phyloP scores from a whole-genome alignment of 805 yeast genomes.

The Candida nanaspora region DNA sequence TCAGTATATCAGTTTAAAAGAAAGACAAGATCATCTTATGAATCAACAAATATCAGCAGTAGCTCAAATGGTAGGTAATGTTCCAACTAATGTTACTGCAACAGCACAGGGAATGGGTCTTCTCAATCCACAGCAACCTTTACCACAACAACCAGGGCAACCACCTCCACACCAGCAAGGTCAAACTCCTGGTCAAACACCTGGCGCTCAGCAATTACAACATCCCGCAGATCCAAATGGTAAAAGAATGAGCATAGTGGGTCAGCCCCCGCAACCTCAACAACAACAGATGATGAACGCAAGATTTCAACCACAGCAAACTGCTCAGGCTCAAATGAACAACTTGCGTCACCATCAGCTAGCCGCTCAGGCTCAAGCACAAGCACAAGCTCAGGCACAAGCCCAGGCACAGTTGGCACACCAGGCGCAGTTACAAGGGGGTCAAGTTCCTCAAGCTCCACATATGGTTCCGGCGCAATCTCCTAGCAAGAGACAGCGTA shows the following conservation, averaged over 20 bases:
- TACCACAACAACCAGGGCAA: constrained; percentile 1
- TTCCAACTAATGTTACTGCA: constrained; percentile 12
- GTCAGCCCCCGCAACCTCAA: constrained; percentile 9
- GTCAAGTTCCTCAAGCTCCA: constrained; percentile 2
- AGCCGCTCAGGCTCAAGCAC: constrained; percentile 19
- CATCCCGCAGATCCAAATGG: constrained; percentile 1
- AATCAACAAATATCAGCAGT: constrained; percentile 17
- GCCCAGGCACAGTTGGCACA: constrained; percentile 15
- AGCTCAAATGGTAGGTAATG: constrained; percentile 10
- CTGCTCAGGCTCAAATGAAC: constrained; percentile 21
- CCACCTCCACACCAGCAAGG: constrained; percentile 7
- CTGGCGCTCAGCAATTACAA: too few species aligned
- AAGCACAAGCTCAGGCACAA: constrained; percentile 11
- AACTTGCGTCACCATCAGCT: constrained; percentile 8
- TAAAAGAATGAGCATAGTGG: constrained; percentile 1
- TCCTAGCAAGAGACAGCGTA: constrained; percentile 19
- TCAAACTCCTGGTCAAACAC: not conserved
- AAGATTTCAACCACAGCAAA: constrained; percentile 2
- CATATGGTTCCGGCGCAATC: constrained; percentile 12
- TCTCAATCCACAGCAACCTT: constrained; percentile 2
- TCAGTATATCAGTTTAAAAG: constrained; percentile 52
- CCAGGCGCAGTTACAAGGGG: constrained; percentile 6
- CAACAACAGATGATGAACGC: constrained; percentile 2
- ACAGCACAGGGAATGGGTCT: constrained; percentile 5
- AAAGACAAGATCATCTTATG: constrained; percentile 48